A percentile compares a stretch with the other conserved stretches of the same genome.
phyloP scores from a whole-genome alignment of 176 grass and related monocot species.

The Zoysia japonica region DNA sequence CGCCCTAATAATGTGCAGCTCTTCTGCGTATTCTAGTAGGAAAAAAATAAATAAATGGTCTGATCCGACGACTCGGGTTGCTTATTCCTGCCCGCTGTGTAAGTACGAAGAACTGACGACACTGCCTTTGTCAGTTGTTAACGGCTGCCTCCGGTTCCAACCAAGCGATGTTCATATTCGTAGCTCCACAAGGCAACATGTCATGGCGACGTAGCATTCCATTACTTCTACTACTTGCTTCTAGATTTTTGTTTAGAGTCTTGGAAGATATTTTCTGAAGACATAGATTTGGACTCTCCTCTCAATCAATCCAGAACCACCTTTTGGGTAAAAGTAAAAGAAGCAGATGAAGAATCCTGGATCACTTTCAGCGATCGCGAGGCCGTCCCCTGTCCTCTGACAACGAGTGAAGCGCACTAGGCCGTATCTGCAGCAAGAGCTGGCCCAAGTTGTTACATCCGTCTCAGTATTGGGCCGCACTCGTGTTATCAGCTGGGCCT shows the following conservation, averaged over 20 bases:
- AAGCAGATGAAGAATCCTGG: not conserved
- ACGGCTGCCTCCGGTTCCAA: not conserved
- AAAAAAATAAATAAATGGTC: not conserved
- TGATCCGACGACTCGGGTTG: not conserved
- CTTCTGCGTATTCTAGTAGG: too few species aligned
- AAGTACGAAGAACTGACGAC: not conserved
- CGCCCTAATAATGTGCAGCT: too few species aligned
- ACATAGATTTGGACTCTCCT: conserved; percentile 8
- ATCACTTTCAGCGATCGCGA: not conserved
- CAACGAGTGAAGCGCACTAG: too few species aligned
- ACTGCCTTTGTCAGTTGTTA: not conserved
- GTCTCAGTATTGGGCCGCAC: not conserved
- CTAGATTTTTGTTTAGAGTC: not conserved
- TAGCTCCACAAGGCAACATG: not conserved
- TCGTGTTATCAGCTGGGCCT: too few species aligned
- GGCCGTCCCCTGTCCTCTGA: not conserved
- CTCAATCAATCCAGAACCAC: not conserved
- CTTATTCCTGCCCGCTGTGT: not conserved
- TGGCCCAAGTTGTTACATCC: not conserved
- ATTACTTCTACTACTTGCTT: not conserved
- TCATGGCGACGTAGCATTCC: not conserved
- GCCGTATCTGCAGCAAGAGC: too few species aligned
- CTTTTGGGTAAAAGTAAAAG: not conserved
- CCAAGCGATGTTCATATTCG: not conserved
- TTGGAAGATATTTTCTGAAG: not conserved